phyloP scores from a whole-genome alignment of 2,329 filamentous ascomycete genomes.

The Aspergillus vadensis region DNA sequence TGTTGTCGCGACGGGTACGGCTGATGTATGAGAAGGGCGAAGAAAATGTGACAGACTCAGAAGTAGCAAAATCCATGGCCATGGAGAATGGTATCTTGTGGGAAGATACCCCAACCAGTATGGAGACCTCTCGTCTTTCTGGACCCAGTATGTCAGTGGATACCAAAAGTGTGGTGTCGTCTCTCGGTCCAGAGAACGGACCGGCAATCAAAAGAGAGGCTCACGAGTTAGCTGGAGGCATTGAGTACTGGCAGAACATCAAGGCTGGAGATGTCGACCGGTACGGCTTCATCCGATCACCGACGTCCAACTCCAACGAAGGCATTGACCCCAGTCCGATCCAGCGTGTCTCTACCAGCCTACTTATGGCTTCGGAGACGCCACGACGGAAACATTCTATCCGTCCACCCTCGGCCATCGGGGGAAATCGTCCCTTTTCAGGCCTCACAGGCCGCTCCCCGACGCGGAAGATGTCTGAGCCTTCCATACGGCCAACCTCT shows the following conservation, averaged over 20 bases:
- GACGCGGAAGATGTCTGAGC: slow-evolving; percentile 45
- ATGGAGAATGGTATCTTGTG: slow-evolving; percentile 43
- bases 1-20: slow-evolving; percentile 63
- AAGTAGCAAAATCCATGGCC: slow-evolving; percentile 41
- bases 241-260: slow-evolving; percentile 67
- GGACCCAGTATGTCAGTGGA: slow-evolving; percentile 32
- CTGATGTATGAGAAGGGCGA: slow-evolving; percentile 66
- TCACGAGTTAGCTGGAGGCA: slow-evolving; percentile 62
- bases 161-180: slow-evolving; percentile 29
- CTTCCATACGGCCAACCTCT: slow-evolving; percentile 48
- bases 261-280: slow-evolving; percentile 62
- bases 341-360: slow-evolving; percentile 61
- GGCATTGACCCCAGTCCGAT: slow-evolving; percentile 45
- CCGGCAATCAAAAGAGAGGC: slow-evolving; percentile 52
- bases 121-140: slow-evolving; percentile 31
- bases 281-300: slow-evolving; percentile 63
- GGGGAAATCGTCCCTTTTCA: slow-evolving; percentile 47
- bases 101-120: slow-evolving; percentile 40
- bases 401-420: slow-evolving; percentile 52
- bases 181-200: slow-evolving; percentile 32
- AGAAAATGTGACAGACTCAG: slow-evolving; percentile 52
- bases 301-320: slow-evolving; percentile 30
- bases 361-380: slow-evolving; percentile 58
- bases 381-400: slow-evolving; percentile 57
- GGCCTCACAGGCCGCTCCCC: slow-evolving; percentile 42